Base-by-base conservation (phyloP, 164 flowering plant species). In the Sedum album region DNA sequence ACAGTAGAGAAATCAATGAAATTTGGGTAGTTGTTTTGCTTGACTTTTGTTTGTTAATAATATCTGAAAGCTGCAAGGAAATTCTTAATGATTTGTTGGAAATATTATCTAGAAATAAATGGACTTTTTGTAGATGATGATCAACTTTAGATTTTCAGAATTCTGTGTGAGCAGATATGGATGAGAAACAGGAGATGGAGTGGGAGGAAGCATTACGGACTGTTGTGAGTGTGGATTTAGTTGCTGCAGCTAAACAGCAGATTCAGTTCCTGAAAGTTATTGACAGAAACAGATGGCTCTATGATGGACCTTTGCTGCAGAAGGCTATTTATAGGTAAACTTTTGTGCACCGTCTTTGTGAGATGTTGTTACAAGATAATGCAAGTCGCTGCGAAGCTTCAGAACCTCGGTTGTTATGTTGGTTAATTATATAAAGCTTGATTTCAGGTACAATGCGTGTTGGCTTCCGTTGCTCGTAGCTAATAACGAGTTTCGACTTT, bases 391-490 rank as follows among this genome's bases (percentile, higher is more conserved):
- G 25, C 9, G 23, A 11, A 13, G n/a, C 13, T 35, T 36, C 31
- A 28, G 55, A 3, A 28, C 11, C 15, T 4, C 15, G 8, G 3
- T 36, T 30, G 5, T 38, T 39, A 25, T 28, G 15, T 44, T 44
- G 30, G 17, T 66, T 44, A 2, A 44, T 66, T 41, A 18, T 0
- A 10, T 53, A 14, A 41, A 44, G 30, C 31, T 20, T 35, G 42
- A 21, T 71, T 57, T 55, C 71, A 86, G 90, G 86, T 88, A 88
- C 77, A 83, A 83, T 42, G 74, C 71, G 31, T 86, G 64, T 61
- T 88, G 94, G 94, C 86, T 88, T 60, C 94, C 91, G 17, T 70
- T 88, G 77, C 82, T 86, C 67, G 86, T 84, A 23, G 86, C 82
- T 73, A 77, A 81, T 75, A 64, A 72, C 11, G 74, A 78, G 60